A percentile compares a stretch with the other conserved stretches of the same genome.
Evolutionary conservation across 352 stramenopile genomes (phyloP).

Genomic region (Phytophthora meadii): DNA sequence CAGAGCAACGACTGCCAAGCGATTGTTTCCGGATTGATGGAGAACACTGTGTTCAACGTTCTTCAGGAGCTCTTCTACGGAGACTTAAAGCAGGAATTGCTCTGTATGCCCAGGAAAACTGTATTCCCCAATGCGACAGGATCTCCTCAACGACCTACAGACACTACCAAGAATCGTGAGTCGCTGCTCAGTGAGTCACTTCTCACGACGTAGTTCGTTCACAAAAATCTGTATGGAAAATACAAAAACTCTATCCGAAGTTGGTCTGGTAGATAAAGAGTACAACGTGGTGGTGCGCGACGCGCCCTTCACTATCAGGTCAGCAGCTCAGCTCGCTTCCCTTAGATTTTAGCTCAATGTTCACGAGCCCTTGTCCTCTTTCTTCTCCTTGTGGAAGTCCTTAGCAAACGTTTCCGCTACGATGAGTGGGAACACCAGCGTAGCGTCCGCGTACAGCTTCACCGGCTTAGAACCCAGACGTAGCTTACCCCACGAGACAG

Average conservation of each 20-base stretch:
- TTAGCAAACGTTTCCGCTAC: constrained; percentile 99
- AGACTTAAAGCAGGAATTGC: constrained; percentile 72
- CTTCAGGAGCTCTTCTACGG: constrained; percentile 86
- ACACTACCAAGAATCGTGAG: constrained; percentile 17
- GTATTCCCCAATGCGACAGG: constrained; percentile 47
- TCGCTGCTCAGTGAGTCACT: constrained; percentile 16
- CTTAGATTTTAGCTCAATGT: constrained; percentile 3
- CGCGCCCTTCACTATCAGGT: constrained; percentile 32
- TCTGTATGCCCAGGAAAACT: constrained; percentile 65
- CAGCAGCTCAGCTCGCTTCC: constrained; percentile 34
- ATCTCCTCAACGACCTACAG: constrained; percentile 4
- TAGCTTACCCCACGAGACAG: constrained; percentile 99
- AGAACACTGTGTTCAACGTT: constrained; percentile 86
- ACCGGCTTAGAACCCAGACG: constrained; percentile 94
- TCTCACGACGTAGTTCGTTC: constrained; percentile 18
- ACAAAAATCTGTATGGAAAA: constrained; percentile 20
- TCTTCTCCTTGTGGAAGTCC: constrained; percentile 79
- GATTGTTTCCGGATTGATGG: constrained; percentile 66
- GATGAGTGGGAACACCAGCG: constrained; percentile 98
- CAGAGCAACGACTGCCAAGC: constrained; percentile 70
- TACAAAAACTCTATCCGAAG: constrained; percentile 35
- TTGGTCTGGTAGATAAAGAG: constrained; percentile 44
- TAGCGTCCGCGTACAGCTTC: constrained; percentile 98
- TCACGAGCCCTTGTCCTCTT: constrained; percentile 38
- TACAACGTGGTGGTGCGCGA: constrained; percentile 37